A percentile compares a stretch with the other conserved stretches of the same genome.
These are phyloP conservation scores for Sesbania bispinosa DNA, from an alignment of 306 rosid genomes.

Conservation along the genomic window DNA sequence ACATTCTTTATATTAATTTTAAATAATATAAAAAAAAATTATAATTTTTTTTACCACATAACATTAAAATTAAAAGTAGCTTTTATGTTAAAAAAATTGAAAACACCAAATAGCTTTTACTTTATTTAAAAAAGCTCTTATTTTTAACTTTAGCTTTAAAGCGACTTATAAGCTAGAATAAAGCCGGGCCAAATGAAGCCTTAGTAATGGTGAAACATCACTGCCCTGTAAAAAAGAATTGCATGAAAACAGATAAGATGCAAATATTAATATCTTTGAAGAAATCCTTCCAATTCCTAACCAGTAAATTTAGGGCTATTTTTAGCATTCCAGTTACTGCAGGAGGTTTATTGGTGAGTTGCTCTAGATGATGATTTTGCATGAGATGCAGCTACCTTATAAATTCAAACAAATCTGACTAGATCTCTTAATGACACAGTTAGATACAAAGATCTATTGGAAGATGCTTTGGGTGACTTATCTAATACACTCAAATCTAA, in stretches of 20 bases:
- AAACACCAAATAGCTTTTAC: too few species aligned
- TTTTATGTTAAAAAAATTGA: too few species aligned
- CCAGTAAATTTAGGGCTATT: not conserved
- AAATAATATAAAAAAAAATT: too few species aligned
- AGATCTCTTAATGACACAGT: constrained; percentile 49
- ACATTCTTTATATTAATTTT: too few species aligned
- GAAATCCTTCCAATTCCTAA: not conserved
- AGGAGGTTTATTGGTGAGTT: constrained; percentile 31
- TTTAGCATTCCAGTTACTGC: not conserved
- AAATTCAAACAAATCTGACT: constrained; percentile 12
- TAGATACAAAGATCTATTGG: constrained; percentile 90
- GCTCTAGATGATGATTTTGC: constrained; percentile 22
- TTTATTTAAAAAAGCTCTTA: too few species aligned
- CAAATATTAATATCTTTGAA: constrained; percentile 4
- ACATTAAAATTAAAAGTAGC: too few species aligned
- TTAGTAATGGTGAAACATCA: not conserved
- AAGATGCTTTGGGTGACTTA: constrained; percentile 64
- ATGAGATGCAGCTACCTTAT: constrained; percentile 19
- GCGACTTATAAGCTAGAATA: too few species aligned
- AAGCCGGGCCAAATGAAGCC: too few species aligned
- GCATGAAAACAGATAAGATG: not conserved
- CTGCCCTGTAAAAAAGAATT: not conserved
- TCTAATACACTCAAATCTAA: constrained; percentile 64
- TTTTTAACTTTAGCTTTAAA: too few species aligned
- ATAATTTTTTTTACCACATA: too few species aligned